Evolutionary conservation across 768 basidiomycete species (phyloP), one percentile per base, ranked within the genome.

Genomic region (Boletus patriciae): DNA sequence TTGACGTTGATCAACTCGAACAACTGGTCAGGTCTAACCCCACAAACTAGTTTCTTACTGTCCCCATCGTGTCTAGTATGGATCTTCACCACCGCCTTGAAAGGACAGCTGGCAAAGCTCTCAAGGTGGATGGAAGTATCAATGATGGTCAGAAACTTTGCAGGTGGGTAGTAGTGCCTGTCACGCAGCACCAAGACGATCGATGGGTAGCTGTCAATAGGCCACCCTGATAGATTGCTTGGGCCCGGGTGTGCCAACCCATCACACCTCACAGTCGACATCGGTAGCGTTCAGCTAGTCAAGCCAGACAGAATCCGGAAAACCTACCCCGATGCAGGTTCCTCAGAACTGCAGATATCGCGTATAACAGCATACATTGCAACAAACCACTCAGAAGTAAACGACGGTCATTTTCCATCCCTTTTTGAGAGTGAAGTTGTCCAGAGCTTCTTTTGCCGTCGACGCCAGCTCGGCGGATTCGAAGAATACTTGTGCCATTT

Each of bases 341-440:
- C 78, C 87, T 63, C 69, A 70, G 38, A 59, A 57, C 48, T 60
- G 52, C 34, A 54, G 50, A 37, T 11, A 47, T 46, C 40, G 34
- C 49, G 43, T 15, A 45, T n/a, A 37, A 50, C 57, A 53, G 16
- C 46, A 52, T 56, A 66, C 53, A 61, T 43, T 47, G 54, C 55
- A 54, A 51, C 52, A 58, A 48, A 52, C 43, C 52, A 40, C 48
- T 71, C 60, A 71, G 65, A 88, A 85, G 74, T 83, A 94, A 43
- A 78, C 79, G 54, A 94, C 91, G 49, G 79, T 79, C 89, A 94
- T 92, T 62, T 82, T 74, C 88, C 89, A 92, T 41, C 84, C 90
- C 65, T 88, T 88, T 76, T 94, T 94, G 64, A 97, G 77, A 40
- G 87, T 80, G 72, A 93, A 97, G 49, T 90, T 88, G 71, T 96